Base-by-base conservation (phyloP, 2,329 filamentous ascomycete genomes). In the Nakataea oryzae region DNA sequence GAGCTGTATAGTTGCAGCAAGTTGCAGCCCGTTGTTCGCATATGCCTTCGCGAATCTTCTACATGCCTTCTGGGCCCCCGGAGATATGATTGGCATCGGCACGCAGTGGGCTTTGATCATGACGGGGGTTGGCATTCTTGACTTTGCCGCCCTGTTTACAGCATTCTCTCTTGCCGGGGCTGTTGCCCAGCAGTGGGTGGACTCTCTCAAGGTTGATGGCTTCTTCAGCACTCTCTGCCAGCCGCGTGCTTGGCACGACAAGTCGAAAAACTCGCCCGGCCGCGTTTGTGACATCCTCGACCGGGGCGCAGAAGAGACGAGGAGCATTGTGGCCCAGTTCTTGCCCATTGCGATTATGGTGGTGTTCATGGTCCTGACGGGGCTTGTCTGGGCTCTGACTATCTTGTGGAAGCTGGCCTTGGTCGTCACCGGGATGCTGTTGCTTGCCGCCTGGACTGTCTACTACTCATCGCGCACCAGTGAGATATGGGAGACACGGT, bases 251-350 rank as follows among this genome's bases (percentile, higher is more conserved):
- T 97, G 92, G 87, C 96, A 96, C 67, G 87, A 91, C 65, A 77
- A 81, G 59, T 79, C 87, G 2, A 78, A 79, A 32, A 30, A 95
- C 71, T 84, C 81, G 0, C 76, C 88, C 0, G 78, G 79, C 0
- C 79, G 80, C 2, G 79, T 97, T 55, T 85, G 81, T 0, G 86
- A 90, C 64, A 88, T 83, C 57, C 80, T 97, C 0, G 91, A 96
- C 68, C 83, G 88, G 21, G 90, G 91, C 68, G 89, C 88, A 0
- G 92, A 97, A 71, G 91, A 96, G 70, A 93, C 95, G 84, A 84
- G 90, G 11, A 92, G 90, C 67, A 76, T 97, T 0, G 80, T 96
- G 0, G 89, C 90, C 2, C 84, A 89, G 1, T 96, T 96, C 69
- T 80, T 87, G 0, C 88, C 89, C 1, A 84, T 89, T 61, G 73